A percentile compares a stretch with the other conserved stretches of the same genome.
Evolutionary conservation across 805 yeast species (phyloP).

Genomic region (Kluyveromyces siamensis): DNA sequence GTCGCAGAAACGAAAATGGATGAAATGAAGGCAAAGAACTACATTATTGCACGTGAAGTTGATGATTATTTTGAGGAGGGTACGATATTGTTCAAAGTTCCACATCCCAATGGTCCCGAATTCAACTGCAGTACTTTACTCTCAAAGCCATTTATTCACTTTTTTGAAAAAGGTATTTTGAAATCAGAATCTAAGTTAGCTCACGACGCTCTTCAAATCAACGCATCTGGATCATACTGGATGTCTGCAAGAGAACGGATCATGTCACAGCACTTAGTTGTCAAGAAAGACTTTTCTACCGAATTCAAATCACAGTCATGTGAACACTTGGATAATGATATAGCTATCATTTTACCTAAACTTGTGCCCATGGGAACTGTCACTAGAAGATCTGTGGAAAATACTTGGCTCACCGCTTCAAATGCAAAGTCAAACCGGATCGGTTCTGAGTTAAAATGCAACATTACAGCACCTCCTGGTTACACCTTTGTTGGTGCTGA

Average conservation of each 20-base stretch:
- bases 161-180: conserved; percentile 65
- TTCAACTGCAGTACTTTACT: conserved; percentile 67
- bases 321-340: conserved; percentile 14
- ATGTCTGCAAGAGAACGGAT: conserved; percentile 82
- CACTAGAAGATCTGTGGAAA: conserved; percentile 93
- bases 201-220: conserved; percentile 64
- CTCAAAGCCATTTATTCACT: conserved; percentile 63
- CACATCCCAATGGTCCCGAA: conserved; percentile 78
- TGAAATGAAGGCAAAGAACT: conserved; percentile 30
- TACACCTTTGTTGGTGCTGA: conserved; percentile 96
- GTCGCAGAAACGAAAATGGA: conserved; percentile 33
- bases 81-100: conserved; percentile 52
- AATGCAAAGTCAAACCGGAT: conserved; percentile 79
- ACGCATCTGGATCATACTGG: conserved; percentile 86
- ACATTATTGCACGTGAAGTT: conserved; percentile 14
- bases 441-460: conserved; percentile 89
- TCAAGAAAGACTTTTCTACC: conserved; percentile 27
- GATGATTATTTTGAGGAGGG: conserved; percentile 11
- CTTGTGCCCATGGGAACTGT: conserved; percentile 92
- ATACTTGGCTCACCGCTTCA: conserved; percentile 95
- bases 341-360: conserved; percentile 77
- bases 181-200: conserved; percentile 69
- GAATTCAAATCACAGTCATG: conserved; percentile 15
- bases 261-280: conserved; percentile 76
- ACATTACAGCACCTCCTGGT: conserved; percentile 79